Evolutionary conservation across 202 grass and related monocot species (phyloP).

Genomic region (Digitaria exilis): DNA sequence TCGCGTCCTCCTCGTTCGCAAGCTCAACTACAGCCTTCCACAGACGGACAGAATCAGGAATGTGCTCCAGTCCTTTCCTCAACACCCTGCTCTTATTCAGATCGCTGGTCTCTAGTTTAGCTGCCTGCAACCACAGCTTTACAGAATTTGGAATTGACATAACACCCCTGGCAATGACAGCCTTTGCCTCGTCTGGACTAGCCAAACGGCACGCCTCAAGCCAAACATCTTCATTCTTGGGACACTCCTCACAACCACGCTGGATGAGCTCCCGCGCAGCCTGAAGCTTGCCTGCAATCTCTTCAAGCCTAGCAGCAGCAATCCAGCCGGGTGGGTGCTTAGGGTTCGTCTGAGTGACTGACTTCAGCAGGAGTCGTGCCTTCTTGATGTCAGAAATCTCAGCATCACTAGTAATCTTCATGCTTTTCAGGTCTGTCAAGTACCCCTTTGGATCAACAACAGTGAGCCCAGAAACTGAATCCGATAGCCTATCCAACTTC

Average conservation of each 20-base stretch:
- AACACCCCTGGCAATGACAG: slow-evolving; percentile 81
- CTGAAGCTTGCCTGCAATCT: slow-evolving; percentile 90
- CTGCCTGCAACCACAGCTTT: slow-evolving; percentile 93
- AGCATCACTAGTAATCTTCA: slow-evolving; percentile 98
- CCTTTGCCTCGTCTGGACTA: slow-evolving; percentile 88
- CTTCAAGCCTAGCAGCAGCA: slow-evolving; percentile 92
- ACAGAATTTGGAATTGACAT: slow-evolving; percentile 94
- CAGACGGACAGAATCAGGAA: slow-evolving; percentile 85
- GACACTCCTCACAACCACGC: slow-evolving; percentile 92
- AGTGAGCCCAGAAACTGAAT: slow-evolving; percentile 89
- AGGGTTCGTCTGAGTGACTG: slow-evolving; percentile 90
- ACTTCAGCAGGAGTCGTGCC: slow-evolving; percentile 82
- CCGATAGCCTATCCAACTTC: slow-evolving; percentile 84
- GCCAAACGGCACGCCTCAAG: slow-evolving; percentile 87
- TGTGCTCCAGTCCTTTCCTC: slow-evolving; percentile 88
- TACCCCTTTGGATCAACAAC: slow-evolving; percentile 98
- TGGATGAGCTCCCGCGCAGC: slow-evolving; percentile 83
- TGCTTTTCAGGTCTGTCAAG: slow-evolving; percentile 88
- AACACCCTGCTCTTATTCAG: slow-evolving; percentile 79
- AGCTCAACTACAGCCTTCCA: slow-evolving; percentile 95
- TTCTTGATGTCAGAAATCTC: slow-evolving; percentile 99
- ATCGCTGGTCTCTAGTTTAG: slow-evolving; percentile 72
- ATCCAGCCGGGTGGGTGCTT: slow-evolving; percentile 98
- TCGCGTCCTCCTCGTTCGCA: slow-evolving; percentile 88
- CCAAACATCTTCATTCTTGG: slow-evolving; percentile 97